Conservation (phyloP, 1,139 yeast genomes). For the Hyphopichia pseudoburtonii region DNA sequence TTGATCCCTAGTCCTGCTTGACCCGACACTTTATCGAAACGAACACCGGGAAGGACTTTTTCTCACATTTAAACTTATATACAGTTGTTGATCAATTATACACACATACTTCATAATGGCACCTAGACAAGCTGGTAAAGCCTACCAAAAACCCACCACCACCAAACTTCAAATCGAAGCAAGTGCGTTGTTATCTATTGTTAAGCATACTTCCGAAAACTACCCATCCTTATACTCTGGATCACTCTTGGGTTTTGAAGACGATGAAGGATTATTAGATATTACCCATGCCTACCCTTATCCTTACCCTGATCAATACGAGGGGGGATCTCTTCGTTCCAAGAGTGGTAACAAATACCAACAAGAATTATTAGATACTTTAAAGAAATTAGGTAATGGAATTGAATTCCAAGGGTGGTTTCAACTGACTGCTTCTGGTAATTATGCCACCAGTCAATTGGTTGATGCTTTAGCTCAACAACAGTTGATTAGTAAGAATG, state of each 20-base stretch:
- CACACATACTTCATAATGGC: constrained; percentile 3
- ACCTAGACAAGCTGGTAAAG: constrained; percentile 14
- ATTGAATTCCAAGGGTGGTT: constrained; percentile 84
- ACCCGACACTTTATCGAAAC: too few species aligned
- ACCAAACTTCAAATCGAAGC: constrained; percentile 50
- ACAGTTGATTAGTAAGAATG: constrained; percentile 64
- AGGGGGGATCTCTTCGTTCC: constrained; percentile 54
- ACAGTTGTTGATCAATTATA: too few species aligned
- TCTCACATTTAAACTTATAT: too few species aligned
- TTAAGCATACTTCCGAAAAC: constrained; percentile 71
- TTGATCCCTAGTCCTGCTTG: too few species aligned
- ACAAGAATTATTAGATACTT: constrained; percentile 62
- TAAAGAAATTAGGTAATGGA: constrained; percentile 66
- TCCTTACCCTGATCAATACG: constrained; percentile 54
- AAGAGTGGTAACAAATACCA: constrained; percentile 70
- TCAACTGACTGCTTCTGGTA: constrained; percentile 68
- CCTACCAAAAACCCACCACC: constrained; percentile 43
- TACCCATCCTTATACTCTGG: constrained; percentile 73
- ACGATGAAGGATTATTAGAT: constrained; percentile 49
- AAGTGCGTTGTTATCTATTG: constrained; percentile 65
- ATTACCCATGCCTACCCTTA: constrained; percentile 69
- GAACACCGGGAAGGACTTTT: too few species aligned
- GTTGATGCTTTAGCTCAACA: constrained; percentile 68
- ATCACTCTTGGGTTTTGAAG: constrained; percentile 75
- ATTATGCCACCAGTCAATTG: constrained; percentile 62